Percentiles rank a stretch among this genome's conserved stretches.
These are phyloP conservation scores for Rutstroemia sydowiana DNA, from an alignment of 2,329 filamentous ascomycete species.

Conservation along the genomic window DNA sequence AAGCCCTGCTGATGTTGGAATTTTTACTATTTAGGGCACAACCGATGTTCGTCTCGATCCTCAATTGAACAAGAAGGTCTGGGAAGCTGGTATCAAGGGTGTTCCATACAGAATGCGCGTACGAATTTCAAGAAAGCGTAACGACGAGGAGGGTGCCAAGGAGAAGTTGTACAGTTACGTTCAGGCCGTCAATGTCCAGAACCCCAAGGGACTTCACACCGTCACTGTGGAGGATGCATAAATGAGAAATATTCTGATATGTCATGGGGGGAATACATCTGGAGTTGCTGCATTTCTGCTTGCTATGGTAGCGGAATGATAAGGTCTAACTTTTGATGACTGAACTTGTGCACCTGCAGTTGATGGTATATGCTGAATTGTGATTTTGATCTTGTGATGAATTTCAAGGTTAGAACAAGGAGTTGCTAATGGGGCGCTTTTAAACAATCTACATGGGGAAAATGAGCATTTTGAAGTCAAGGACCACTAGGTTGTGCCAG, in stretches of 20 bases:
- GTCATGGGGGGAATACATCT: constrained; percentile 20
- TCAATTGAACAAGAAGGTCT: constrained; percentile 99
- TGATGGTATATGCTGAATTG: constrained; percentile 4
- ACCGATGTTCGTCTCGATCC: constrained; percentile 96
- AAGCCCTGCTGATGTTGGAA: constrained; percentile 8
- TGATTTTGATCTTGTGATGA: constrained; percentile 8
- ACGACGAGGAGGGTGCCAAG: constrained; percentile 99
- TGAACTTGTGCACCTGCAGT: constrained; percentile 5
- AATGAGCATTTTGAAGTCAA: too few relatives aligned
- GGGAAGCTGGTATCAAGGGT: constrained; percentile 98
- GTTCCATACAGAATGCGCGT: constrained; percentile 95
- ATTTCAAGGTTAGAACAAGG: too few relatives aligned
- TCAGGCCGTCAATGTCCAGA: constrained; percentile 99
- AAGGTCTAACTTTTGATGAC: constrained; percentile 22
- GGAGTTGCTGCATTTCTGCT: constrained; percentile 29
- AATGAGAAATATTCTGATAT: constrained; percentile 16
- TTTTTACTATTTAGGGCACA: constrained; percentile 63
- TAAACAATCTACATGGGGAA: too few relatives aligned
- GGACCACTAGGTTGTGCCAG: too few relatives aligned
- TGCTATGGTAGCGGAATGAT: constrained; percentile 28
- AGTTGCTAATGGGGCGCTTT: too few relatives aligned
- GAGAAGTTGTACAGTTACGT: constrained; percentile 99
- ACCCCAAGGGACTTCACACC: constrained; percentile 95
- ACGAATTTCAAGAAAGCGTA: constrained; percentile 98
- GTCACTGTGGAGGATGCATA: constrained; percentile 71